A percentile compares a stretch with the other conserved stretches of the same genome.
These are phyloP conservation scores for Cetraspora pellucida DNA, from an alignment of 192 early-diverging fungal species.

Conservation along the genomic window DNA sequence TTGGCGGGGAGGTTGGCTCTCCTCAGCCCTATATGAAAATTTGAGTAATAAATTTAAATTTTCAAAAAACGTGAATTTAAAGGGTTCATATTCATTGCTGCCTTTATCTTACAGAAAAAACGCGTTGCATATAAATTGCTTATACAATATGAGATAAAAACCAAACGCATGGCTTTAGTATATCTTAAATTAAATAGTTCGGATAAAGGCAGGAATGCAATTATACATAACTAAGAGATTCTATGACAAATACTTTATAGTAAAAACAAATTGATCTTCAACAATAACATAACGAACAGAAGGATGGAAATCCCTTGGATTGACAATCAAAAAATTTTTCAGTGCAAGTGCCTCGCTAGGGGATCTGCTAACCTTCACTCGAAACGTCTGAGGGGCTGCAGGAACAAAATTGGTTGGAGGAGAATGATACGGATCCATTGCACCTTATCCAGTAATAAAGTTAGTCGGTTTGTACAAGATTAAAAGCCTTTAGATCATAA, in stretches of 20 bases:
- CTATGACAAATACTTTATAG: slow-evolving; percentile 58
- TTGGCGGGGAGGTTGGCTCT: slow-evolving; percentile 46
- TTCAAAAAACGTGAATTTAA: too few species aligned
- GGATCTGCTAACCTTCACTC: slow-evolving; percentile 48
- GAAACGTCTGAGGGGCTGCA: background rate
- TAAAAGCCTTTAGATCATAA: too few species aligned
- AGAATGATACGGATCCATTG: background rate
- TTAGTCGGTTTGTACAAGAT: too few species aligned
- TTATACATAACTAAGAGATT: too few species aligned
- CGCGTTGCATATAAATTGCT: background rate
- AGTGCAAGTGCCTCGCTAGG: slow-evolving; percentile 52
- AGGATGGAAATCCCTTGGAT: slow-evolving; percentile 70
- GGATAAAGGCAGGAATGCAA: too few species aligned
- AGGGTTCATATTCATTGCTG: too few species aligned
- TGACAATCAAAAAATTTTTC: slow-evolving; percentile 81
- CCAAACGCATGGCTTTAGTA: background rate
- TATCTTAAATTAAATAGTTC: too few species aligned
- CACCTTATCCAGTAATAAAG: background rate
- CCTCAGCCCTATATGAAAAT: slow-evolving; percentile 44
- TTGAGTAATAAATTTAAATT: too few species aligned
- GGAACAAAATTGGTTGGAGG: background rate
- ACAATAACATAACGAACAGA: slow-evolving; percentile 71
- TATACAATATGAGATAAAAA: background rate
- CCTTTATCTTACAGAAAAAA: too few species aligned
- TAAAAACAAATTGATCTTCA: slow-evolving; percentile 81